phyloP scores from a whole-genome alignment of 2,329 filamentous ascomycete species.

The Stenocarpella maydis region DNA sequence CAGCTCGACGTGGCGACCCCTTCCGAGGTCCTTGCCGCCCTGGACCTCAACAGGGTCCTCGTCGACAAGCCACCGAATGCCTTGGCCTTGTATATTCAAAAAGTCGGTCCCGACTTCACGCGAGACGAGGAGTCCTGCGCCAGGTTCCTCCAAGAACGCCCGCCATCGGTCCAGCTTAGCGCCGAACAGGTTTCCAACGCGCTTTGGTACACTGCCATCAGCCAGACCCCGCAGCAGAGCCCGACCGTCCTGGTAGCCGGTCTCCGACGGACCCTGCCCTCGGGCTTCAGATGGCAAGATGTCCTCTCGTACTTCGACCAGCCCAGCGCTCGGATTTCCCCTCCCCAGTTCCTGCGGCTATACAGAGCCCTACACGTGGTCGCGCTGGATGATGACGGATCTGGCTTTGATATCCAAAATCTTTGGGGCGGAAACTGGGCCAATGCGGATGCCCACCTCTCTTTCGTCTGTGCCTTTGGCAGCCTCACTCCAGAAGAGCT shows the following conservation, averaged over 20 bases:
- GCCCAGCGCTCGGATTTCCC: constrained; percentile 76
- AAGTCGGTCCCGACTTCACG: constrained; percentile 77
- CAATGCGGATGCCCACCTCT: constrained; percentile 85
- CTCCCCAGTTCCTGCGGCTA: constrained; percentile 80
- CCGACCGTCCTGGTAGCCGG: constrained; percentile 66
- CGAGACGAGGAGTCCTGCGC: constrained; percentile 74
- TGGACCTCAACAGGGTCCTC: constrained; percentile 74
- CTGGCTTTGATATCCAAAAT: constrained; percentile 80
- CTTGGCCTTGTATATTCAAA: constrained; percentile 74
- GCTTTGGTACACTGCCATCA: constrained; percentile 72
- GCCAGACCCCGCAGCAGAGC: constrained; percentile 62
- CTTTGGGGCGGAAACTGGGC: constrained; percentile 94
- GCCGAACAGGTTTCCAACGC: constrained; percentile 86
- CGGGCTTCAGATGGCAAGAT: constrained; percentile 73
- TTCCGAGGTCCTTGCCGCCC: constrained; percentile 72
- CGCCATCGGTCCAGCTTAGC: constrained; percentile 67
- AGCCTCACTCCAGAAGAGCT: constrained; percentile 78
- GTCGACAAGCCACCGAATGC: constrained; percentile 64
- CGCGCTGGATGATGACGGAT: constrained; percentile 64
- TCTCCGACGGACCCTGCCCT: constrained; percentile 67
- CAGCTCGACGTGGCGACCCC: constrained; percentile 71
- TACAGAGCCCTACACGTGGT: constrained; percentile 82
- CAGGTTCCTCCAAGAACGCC: constrained; percentile 61
- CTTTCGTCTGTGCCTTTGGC: constrained; percentile 90
- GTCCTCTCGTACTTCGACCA: constrained; percentile 85